Evolutionary conservation across 441 rosid species (phyloP).

Genomic region (Gossypium schwendimanii): DNA sequence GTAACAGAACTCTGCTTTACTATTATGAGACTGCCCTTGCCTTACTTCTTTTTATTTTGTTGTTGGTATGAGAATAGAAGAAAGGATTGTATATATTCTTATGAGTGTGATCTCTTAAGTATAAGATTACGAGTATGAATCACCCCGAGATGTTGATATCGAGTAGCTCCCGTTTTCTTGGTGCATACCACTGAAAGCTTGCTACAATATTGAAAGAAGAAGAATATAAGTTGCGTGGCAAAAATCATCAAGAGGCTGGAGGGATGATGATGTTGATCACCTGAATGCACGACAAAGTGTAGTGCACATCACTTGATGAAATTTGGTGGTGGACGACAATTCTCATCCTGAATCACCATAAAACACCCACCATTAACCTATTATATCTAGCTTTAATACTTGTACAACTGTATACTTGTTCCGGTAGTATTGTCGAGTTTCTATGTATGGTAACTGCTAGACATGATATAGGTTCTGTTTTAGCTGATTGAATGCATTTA

Average conservation of each 20-base stretch:
- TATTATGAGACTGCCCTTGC: too few species aligned
- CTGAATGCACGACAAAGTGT: conserved; percentile 59
- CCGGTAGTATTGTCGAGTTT: background rate
- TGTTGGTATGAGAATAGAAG: background rate
- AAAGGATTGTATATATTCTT: background rate
- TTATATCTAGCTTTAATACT: background rate
- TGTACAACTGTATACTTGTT: background rate
- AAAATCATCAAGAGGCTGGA: background rate
- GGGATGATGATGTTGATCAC: conserved; percentile 21
- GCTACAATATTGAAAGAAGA: conserved; percentile 28
- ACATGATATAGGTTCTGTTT: too few species aligned
- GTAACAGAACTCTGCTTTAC: too few species aligned
- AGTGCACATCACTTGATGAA: conserved; percentile 65
- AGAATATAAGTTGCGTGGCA: background rate
- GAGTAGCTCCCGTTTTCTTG: conserved; percentile 26
- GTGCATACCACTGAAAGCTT: conserved; percentile 26
- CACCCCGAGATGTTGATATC: background rate
- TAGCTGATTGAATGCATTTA: too few species aligned
- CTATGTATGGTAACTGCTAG: background rate
- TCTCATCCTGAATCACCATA: conserved; percentile 51
- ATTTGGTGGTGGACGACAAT: conserved; percentile 85
- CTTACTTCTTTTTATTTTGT: too few species aligned
- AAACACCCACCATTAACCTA: background rate
- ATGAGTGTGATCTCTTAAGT: background rate
- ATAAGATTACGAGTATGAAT: background rate